Evolutionary conservation across 805 yeast genomes (phyloP).

Genomic region (Candida krabiensis): DNA sequence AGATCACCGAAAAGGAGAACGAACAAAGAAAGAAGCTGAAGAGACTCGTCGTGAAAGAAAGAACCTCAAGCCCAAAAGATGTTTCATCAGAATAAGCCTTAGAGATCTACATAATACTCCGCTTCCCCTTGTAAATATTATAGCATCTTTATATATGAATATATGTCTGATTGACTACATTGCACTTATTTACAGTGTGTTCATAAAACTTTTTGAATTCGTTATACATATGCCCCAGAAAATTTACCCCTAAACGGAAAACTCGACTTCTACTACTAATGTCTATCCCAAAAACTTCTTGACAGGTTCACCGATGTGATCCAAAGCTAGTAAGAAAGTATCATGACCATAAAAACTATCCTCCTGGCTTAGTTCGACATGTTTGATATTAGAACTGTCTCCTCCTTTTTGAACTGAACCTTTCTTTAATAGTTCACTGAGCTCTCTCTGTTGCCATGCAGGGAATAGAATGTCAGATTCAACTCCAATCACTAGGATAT

Average conservation of each 20-base stretch:
- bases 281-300: slow-evolving; percentile 55
- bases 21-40: slow-evolving; percentile 47
- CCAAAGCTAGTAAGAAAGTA: slow-evolving; percentile 77
- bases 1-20: slow-evolving; percentile 48
- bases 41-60: slow-evolving; percentile 30
- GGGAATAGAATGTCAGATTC: slow-evolving; percentile 91
- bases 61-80: neutral
- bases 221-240: too few relatives aligned
- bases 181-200: too few relatives aligned
- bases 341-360: slow-evolving; percentile 88
- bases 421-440: slow-evolving; percentile 55
- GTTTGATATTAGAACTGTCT: slow-evolving; percentile 44
- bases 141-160: too few relatives aligned
- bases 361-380: slow-evolving; percentile 74
- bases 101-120: too few relatives aligned
- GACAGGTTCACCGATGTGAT: slow-evolving; percentile 78
- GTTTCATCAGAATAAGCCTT: neutral
- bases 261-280: too few relatives aligned
- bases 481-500: slow-evolving; percentile 83
- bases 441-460: slow-evolving; percentile 90
- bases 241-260: too few relatives aligned
- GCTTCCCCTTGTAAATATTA: too few relatives aligned
- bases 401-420: slow-evolving; percentile 36
- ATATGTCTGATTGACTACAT: neutral
- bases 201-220: too few relatives aligned